Conservation (phyloP, 2,329 filamentous ascomycete genomes). For the Pestalotiopsis fici region DNA sequence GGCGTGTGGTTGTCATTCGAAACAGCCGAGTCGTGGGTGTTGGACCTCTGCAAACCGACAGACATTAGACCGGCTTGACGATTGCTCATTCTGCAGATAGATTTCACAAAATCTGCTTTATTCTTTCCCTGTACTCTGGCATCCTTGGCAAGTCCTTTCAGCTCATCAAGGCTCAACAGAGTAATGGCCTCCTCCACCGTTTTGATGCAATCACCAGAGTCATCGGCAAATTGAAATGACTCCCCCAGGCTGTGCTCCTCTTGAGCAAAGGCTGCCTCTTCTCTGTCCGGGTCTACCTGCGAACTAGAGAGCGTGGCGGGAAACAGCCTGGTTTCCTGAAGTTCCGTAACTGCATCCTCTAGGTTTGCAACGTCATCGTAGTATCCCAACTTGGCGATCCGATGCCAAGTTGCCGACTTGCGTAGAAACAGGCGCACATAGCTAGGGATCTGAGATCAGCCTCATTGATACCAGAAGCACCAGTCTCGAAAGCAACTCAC, state of each 20-base stretch:
- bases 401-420: slow-evolving; percentile 91
- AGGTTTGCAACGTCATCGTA: slow-evolving; percentile 81
- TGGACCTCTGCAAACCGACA: slow-evolving; percentile 64
- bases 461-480: neutral
- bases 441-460: slow-evolving; percentile 40
- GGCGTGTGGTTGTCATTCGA: slow-evolving; percentile 46
- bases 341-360: slow-evolving; percentile 60
- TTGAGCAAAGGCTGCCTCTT: slow-evolving; percentile 31
- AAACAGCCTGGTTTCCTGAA: slow-evolving; percentile 62
- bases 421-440: slow-evolving; percentile 92
- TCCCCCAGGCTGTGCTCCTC: slow-evolving; percentile 49
- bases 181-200: slow-evolving; percentile 82
- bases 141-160: slow-evolving; percentile 82
- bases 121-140: slow-evolving; percentile 85
- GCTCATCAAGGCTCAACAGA: slow-evolving; percentile 81
- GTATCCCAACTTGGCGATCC: slow-evolving; percentile 75
- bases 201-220: slow-evolving; percentile 71
- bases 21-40: slow-evolving; percentile 55
- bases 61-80: slow-evolving; percentile 77
- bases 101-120: slow-evolving; percentile 76
- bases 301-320: slow-evolving; percentile 36
- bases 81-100: slow-evolving; percentile 73
- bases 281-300: slow-evolving; percentile 16
- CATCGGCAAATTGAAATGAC: slow-evolving; percentile 78
- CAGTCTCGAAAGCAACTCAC: slow-evolving; percentile 48